These are phyloP conservation scores for Aspergillus transmontanensis DNA, from an alignment of 2,329 filamentous ascomycete species.

Conservation along the genomic window DNA sequence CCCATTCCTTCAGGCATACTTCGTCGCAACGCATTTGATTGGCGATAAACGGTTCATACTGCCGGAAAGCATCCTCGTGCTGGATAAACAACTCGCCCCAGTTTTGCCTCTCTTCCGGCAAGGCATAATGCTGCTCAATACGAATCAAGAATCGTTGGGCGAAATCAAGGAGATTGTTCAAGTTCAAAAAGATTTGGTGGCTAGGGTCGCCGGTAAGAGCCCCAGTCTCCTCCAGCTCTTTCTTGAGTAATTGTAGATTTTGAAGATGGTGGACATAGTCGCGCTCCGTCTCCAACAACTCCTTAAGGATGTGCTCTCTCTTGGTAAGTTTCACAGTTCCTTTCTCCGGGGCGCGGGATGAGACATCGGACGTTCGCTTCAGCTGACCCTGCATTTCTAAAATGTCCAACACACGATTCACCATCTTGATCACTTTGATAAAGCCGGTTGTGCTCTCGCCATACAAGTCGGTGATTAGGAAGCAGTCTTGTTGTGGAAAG, in stretches of 20 bases:
- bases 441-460: constrained; percentile 96
- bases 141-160: constrained; percentile 93
- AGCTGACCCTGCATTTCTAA: constrained; percentile 78
- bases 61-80: constrained; percentile 84
- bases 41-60: constrained; percentile 96
- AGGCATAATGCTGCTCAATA: constrained; percentile 91
- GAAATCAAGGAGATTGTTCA: constrained; percentile 93
- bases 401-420: constrained; percentile 88
- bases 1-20: constrained; percentile 81
- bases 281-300: constrained; percentile 90
- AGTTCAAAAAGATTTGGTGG: constrained; percentile 94
- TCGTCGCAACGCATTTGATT: constrained; percentile 91
- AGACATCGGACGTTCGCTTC: constrained; percentile 59
- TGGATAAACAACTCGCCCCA: constrained; percentile 92
- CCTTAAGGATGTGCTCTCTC: constrained; percentile 86
- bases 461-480: constrained; percentile 88
- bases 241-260: constrained; percentile 89
- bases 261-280: constrained; percentile 98
- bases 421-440: constrained; percentile 92
- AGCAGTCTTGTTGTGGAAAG: constrained; percentile 79
- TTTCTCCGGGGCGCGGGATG: constrained; percentile 48
- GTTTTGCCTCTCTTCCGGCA: constrained; percentile 74
- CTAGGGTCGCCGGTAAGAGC: constrained; percentile 86
- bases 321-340: constrained; percentile 63
- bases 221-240: constrained; percentile 82